phyloP scores from a whole-genome alignment of 2,329 filamentous ascomycete species.

The Sporothrix pseudoabietina region DNA sequence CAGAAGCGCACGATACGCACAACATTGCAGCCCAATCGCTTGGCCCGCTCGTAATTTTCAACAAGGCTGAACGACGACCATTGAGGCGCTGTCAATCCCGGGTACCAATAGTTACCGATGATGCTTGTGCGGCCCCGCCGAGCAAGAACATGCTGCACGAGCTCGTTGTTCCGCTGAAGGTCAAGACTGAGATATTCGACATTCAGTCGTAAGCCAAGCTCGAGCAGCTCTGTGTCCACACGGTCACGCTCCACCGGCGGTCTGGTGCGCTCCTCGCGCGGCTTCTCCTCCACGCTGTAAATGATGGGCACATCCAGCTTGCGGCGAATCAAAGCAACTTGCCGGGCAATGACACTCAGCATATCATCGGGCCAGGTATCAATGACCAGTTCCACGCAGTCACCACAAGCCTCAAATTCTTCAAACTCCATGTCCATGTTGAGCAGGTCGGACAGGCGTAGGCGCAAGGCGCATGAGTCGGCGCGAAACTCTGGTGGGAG shows the following conservation, averaged over 20 bases:
- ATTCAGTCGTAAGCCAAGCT: conserved; percentile 65
- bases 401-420: conserved; percentile 59
- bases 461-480: conserved; percentile 63
- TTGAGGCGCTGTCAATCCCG: conserved; percentile 49
- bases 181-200: conserved; percentile 68
- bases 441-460: conserved; percentile 62
- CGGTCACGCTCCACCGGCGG: conserved; percentile 44
- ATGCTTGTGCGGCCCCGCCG: conserved; percentile 61
- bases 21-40: conserved; percentile 60
- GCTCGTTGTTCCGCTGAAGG: conserved; percentile 55
- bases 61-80: conserved; percentile 60
- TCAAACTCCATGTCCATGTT: conserved; percentile 54
- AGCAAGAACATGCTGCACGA: conserved; percentile 53
- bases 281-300: conserved; percentile 57
- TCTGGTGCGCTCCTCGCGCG: conserved; percentile 47
- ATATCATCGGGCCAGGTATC: conserved; percentile 58
- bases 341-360: conserved; percentile 53
- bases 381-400: conserved; percentile 62
- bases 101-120: conserved; percentile 58
- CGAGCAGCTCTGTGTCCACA: conserved; percentile 59
- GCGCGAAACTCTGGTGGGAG: conserved; percentile 60
- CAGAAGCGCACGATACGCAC: conserved; percentile 63
- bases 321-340: conserved; percentile 60
- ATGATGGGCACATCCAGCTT: conserved; percentile 60
- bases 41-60: conserved; percentile 57